Evolutionary conservation across 768 basidiomycete genomes (phyloP), one percentile per base, ranked within the genome.

Genomic region (Saitozyma sp.): DNA sequence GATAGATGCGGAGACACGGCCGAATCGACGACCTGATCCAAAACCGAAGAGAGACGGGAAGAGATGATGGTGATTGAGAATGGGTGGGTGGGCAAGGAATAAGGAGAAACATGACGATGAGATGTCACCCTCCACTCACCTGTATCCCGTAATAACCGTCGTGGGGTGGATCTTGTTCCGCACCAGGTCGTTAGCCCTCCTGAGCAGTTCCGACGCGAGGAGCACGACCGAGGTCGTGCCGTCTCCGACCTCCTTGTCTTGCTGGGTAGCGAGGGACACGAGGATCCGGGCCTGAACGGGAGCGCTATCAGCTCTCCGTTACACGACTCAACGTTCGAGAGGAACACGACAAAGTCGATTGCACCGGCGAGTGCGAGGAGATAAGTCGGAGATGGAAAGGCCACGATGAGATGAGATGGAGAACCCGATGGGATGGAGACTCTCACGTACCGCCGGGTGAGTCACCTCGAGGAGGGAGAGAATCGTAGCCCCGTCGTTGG

Each of bases 401-500:
- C 29, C 29, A 29, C 29, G 29, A 29, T 29, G 5, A 29, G 29
- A 29, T 29, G 29, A 29, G 29, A 29, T 29, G 29, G 29, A 29
- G 29, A 29, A 29, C 29, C 29, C 29, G 29, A 29, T 29, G 29
- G 5, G 29, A 29, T 37, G n/a, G 16, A 37, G 29, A 16, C 16
- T 3, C 2, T 14, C 13, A 77, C 78, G 51, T 41, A 93, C 96
- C 5, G 96, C 96, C 37, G 96, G 96, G 76, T 98, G 92, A 73
- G 96, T 92, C 50, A 99, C 94, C 14, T 92, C 87, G 46, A 98
- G 84, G 17, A 98, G 84, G 20, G 91, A 88, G 45, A 99, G 86
- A 71, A 99, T 99, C n/a, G 96, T 98, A 14, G 96, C 96, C 53
- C 96, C 96, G 82, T 98, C 96, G 81, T 99, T 99, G 52, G 96